Evolutionary conservation across 2,329 filamentous ascomycete species (phyloP).

Genomic region (Dothidotthia symphoricarpi): DNA sequence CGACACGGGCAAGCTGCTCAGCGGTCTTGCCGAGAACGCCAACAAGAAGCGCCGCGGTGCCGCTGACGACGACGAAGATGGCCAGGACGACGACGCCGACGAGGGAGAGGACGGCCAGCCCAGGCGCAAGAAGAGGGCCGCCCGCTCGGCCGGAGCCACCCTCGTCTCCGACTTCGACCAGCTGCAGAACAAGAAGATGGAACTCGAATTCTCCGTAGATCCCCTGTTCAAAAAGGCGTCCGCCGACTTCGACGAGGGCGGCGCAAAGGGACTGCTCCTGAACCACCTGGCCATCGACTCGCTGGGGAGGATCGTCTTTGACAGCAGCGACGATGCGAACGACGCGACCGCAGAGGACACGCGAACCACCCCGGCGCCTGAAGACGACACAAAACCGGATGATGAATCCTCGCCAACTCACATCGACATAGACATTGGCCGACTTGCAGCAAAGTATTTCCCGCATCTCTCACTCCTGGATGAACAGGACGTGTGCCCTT

Average conservation of each 20-base stretch:
- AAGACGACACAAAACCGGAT: conserved; percentile 37
- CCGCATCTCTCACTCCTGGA: conserved; percentile 75
- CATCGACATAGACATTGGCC: conserved; percentile 74
- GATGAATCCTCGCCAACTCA: conserved; percentile 50
- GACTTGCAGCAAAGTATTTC: conserved; percentile 79
- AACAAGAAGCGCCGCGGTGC: conserved; percentile 53
- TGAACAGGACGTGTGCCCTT: conserved; percentile 88
- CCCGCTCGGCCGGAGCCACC: conserved; percentile 87
- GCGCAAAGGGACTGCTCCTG: conserved; percentile 88
- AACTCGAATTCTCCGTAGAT: conserved; percentile 93
- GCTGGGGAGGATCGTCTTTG: conserved; percentile 91
- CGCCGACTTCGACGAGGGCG: conserved; percentile 96
- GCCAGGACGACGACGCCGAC: conserved; percentile 65
- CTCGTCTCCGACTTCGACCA: conserved; percentile 84
- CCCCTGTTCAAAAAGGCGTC: conserved; percentile 99
- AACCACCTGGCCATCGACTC: conserved; percentile 97
- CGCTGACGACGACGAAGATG: conserved; percentile 38
- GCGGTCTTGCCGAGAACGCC: conserved; percentile 84
- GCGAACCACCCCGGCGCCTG: conserved; percentile 47
- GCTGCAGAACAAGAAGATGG: conserved; percentile 93
- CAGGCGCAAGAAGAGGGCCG: conserved; percentile 73
- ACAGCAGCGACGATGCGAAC: conserved; percentile 85
- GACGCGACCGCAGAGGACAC: conserved; percentile 51
- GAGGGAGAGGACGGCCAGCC: conserved; percentile 57
- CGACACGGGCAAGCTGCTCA: conserved; percentile 91